A percentile compares a stretch with the other conserved stretches of the same genome.
These are phyloP conservation scores for Begonia masoniana DNA, from an alignment of 306 rosid species.

Conservation along the genomic window DNA sequence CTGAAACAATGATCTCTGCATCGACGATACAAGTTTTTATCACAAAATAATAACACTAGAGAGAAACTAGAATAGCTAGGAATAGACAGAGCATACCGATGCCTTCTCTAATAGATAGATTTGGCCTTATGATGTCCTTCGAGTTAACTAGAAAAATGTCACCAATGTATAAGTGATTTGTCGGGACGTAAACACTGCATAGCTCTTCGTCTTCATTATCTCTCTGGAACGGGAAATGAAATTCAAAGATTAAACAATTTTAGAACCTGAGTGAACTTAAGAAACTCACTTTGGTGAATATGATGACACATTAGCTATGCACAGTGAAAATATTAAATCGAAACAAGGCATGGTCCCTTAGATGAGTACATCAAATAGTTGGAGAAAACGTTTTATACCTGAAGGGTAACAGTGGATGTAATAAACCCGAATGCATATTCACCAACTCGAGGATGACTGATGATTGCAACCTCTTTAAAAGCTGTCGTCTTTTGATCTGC, in stretches of 20 bases:
- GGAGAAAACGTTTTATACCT: constrained; percentile 22
- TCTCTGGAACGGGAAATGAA: constrained; percentile 28
- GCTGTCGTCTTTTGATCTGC: constrained; percentile 91
- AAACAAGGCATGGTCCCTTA: constrained; percentile 1
- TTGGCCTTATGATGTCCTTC: constrained; percentile 72
- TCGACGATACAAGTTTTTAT: not conserved
- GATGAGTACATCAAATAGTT: not conserved
- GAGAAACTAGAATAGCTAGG: not conserved
- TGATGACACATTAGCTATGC: no score
- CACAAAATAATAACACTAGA: not conserved
- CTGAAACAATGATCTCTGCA: constrained; percentile 88
- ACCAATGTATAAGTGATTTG: constrained; percentile 83
- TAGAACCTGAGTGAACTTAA: not conserved
- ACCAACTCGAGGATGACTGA: constrained; percentile 79
- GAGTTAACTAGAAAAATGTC: constrained; percentile 66
- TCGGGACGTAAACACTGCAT: constrained; percentile 86
- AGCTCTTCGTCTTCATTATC: constrained; percentile 79
- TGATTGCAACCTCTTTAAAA: constrained; percentile 88
- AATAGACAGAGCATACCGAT: constrained; percentile 38
- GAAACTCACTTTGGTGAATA: no score
- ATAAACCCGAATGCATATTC: constrained; percentile 98
- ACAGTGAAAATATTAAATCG: not conserved
- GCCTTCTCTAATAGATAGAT: constrained; percentile 86
- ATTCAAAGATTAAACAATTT: not conserved
- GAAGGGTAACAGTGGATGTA: constrained; percentile 76